Base-by-base conservation (phyloP, 495 filamentous ascomycete species). In the Amorphotheca resinae region DNA sequence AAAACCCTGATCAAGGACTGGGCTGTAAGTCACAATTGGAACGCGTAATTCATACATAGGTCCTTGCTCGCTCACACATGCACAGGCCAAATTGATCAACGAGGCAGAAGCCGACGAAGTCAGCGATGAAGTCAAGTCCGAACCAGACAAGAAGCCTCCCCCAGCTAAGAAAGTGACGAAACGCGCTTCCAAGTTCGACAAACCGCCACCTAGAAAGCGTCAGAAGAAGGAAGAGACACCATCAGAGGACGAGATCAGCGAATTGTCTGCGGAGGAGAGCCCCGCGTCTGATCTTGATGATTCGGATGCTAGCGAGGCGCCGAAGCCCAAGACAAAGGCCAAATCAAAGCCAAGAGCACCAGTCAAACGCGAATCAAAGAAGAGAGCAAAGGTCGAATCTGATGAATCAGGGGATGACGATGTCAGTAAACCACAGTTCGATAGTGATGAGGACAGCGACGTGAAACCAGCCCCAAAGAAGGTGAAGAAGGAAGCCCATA, bases 1-100 rank as follows among this genome's bases (percentile, higher is more conserved):
- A 86, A 93, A 43, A 50, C 67, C 15, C 56, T 93, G 22, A 85
- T 95, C 43, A 67, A 72, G 43, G 66, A 73, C 12, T 73, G 77
- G 59, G 72, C 82, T 40, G 88, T 93, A 68, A 53, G 77, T 38
- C 3, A 5, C 17, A 8, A 9, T 33, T 32, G 31, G 31, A 33
- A 4, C 12, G 4, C 3, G 12, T 12, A 3, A 4, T 33, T 4
- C 12, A 15, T 12, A 4, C 14, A n/a, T 30, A 2, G 30, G 17
- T 7, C n/a, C 11, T 3, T 20, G 33, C 14, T 18, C 3, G 22
- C 11, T 36, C 6, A 28, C 9, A 14, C 11, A 21, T 41, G 38
- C 43, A 39, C 26, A 51, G 51, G 15, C 12, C 17, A 9, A 15
- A 33, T 44, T 44, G 31, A 21, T 22, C 1, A 3, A 46, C 45